Percentiles rank a stretch among this genome's conserved stretches.
Evolutionary conservation across 2,329 filamentous ascomycete species (phyloP).

Genomic region (Penicillium decumbens): DNA sequence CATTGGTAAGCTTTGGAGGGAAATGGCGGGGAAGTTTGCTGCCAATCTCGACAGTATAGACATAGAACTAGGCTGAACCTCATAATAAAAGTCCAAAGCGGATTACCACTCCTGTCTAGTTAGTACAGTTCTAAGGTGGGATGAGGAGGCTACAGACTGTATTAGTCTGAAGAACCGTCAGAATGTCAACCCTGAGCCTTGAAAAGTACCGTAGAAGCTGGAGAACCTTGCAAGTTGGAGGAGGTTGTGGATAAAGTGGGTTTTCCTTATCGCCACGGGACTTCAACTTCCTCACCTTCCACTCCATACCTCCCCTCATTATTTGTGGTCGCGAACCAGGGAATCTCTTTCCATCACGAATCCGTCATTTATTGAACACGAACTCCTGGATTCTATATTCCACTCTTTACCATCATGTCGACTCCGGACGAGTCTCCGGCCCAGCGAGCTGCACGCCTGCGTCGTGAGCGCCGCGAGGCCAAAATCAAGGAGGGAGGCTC

Average conservation of each 20-base stretch:
- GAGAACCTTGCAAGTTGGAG: background rate
- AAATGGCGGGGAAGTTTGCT: no score
- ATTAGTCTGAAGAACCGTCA: no score
- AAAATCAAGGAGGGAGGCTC: conserved; percentile 58
- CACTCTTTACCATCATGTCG: conserved; percentile 27
- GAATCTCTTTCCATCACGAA: background rate
- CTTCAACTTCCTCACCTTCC: background rate
- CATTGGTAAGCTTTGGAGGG: no score
- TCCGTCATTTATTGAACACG: background rate
- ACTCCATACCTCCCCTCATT: background rate
- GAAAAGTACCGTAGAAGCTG: background rate
- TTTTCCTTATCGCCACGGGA: conserved; percentile 21
- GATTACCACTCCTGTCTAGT: no score
- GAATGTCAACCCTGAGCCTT: no score
- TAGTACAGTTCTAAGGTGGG: no score
- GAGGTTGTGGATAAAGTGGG: background rate
- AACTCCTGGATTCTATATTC: background rate
- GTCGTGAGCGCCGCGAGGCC: conserved; percentile 59
- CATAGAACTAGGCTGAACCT: no score
- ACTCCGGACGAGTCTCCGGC: conserved; percentile 44
- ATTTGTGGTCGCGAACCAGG: background rate
- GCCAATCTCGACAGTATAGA: no score
- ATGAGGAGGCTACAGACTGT: no score
- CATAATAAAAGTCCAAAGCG: no score
- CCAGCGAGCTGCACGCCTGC: conserved; percentile 53